phyloP scores from a whole-genome alignment of 2,329 filamentous ascomycete species.

The Trichoderma polysporum region DNA sequence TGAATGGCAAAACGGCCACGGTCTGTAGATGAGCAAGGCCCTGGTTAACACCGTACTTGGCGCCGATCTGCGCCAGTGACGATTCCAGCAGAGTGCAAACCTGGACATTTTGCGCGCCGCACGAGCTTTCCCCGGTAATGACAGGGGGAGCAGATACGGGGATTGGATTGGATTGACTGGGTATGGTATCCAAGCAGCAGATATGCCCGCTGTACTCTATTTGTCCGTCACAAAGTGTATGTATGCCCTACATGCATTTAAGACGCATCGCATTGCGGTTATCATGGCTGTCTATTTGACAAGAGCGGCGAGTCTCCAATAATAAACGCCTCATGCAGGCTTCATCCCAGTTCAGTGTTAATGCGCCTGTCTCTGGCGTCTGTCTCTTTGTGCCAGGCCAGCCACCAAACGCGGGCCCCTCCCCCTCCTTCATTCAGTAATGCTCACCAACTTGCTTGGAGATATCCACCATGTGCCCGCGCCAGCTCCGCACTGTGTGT shows the following conservation, averaged over 20 bases:
- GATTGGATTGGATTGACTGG: neutral
- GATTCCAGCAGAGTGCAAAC: slow-evolving; percentile 8
- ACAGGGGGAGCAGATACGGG: slow-evolving; percentile 11
- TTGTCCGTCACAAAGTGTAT: neutral
- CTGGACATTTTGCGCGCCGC: neutral
- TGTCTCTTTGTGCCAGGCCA: slow-evolving; percentile 1
- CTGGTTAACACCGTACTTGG: neutral
- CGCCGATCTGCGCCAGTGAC: slow-evolving; percentile 18
- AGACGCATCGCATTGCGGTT: neutral
- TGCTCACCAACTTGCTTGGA: slow-evolving; percentile 14
- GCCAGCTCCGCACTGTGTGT: slow-evolving; percentile 13
- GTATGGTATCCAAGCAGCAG: neutral
- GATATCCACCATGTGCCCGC: slow-evolving; percentile 22
- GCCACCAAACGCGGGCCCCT: slow-evolving; percentile 9
- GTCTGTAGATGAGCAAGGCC: neutral
- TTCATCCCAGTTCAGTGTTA: neutral
- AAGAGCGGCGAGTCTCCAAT: neutral
- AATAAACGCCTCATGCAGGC: neutral
- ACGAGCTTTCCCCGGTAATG: slow-evolving; percentile 4
- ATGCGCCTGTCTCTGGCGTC: neutral
- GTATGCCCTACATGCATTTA: neutral
- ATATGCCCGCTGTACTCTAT: neutral
- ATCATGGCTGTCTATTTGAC: neutral
- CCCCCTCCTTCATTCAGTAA: slow-evolving; percentile 20
- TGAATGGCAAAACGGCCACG: neutral